These are phyloP conservation scores for Helianthus tuberosus DNA, from an alignment of 129 eudicot species.

Conservation along the genomic window DNA sequence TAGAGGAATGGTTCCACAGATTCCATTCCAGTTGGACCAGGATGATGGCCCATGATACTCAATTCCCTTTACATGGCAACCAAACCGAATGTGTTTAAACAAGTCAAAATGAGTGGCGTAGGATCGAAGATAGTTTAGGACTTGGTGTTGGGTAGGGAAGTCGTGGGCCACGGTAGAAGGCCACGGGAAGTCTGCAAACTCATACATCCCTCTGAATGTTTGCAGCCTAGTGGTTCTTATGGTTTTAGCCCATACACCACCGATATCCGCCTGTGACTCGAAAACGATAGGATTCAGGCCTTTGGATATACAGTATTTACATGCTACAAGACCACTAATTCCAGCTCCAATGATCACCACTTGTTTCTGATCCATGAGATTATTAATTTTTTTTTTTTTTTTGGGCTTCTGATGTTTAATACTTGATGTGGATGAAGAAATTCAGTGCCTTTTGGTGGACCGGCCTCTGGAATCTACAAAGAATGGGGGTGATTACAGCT, in stretches of 20 bases:
- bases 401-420: no score
- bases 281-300: conserved; percentile 62
- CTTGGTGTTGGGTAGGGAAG: conserved; percentile 43
- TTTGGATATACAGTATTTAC: conserved; percentile 54
- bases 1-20: conserved; percentile 33
- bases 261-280: conserved; percentile 48
- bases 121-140: conserved; percentile 48
- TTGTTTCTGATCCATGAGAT: conserved; percentile 42
- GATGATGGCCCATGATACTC: conserved; percentile 36
- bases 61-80: conserved; percentile 36
- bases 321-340: conserved; percentile 74
- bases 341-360: conserved; percentile 72
- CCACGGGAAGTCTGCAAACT: conserved; percentile 77
- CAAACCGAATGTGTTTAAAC: conserved; percentile 42
- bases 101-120: conserved; percentile 59
- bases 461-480: no score
- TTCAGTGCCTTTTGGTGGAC: no score
- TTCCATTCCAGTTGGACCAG: conserved; percentile 56
- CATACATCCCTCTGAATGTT: conserved; percentile 38
- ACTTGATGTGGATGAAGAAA: no score
- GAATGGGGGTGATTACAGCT: no score
- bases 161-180: conserved; percentile 41
- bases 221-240: conserved; percentile 57
- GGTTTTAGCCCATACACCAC: conserved; percentile 80
- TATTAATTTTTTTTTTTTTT: no score